Evolutionary conservation across 2,329 filamentous ascomycete genomes (phyloP).

Genomic region (Calonectria ilicicola): DNA sequence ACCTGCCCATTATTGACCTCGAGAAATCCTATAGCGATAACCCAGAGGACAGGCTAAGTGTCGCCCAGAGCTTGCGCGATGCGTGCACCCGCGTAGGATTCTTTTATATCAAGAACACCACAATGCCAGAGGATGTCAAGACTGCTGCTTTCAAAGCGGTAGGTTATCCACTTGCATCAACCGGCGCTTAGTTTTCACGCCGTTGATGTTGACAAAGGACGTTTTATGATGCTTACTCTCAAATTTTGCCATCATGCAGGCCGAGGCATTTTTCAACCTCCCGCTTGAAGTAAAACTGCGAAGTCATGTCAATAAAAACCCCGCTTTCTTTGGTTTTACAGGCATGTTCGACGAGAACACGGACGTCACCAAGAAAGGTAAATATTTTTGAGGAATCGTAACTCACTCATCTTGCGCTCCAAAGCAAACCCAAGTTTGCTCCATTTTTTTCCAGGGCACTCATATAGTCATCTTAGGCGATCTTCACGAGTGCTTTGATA

Average conservation of each 20-base stretch:
- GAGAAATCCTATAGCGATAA: slow-evolving; percentile 4
- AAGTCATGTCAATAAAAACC: slow-evolving; percentile 2
- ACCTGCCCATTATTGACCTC: not conserved
- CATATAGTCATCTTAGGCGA: not conserved
- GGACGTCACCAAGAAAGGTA: not conserved
- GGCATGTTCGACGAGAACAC: slow-evolving; percentile 2
- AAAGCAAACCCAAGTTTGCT: not conserved
- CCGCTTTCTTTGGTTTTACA: not conserved
- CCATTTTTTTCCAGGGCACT: not conserved
- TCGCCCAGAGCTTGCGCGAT: not conserved
- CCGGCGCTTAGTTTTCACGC: not conserved
- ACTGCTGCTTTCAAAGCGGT: not conserved
- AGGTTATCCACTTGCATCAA: not conserved
- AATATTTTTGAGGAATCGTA: not conserved
- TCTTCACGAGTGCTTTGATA: slow-evolving; percentile 3
- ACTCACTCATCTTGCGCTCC: not conserved
- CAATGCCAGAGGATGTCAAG: not conserved
- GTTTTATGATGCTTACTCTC: not conserved
- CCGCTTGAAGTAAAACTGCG: not conserved
- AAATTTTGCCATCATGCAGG: not conserved
- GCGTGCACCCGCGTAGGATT: not conserved
- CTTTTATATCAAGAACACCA: slow-evolving; percentile 6
- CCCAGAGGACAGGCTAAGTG: not conserved
- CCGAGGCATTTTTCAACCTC: slow-evolving; percentile 4
- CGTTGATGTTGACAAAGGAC: too few species aligned